A percentile compares a stretch with the other conserved stretches of the same genome.
Evolutionary conservation across 768 basidiomycete genomes (phyloP).

Genomic region (Phlebiopsis flavidoalba): DNA sequence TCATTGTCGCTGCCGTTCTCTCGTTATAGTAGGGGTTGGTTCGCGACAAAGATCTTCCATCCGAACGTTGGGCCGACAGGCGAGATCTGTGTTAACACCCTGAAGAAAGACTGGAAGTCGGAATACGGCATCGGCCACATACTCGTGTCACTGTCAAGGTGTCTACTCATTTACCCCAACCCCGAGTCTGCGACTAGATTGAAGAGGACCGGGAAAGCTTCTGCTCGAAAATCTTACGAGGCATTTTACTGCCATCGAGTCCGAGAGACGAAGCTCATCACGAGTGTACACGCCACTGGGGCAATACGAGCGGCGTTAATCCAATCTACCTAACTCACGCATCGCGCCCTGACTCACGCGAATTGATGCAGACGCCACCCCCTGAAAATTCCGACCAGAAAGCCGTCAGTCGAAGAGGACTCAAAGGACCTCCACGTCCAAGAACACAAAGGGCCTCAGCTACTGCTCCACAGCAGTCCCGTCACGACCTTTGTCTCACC

Average conservation of each 20-base stretch:
- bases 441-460: slow-evolving; percentile 4
- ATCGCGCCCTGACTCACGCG: not conserved
- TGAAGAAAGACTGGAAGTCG: slow-evolving; percentile 97
- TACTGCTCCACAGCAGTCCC: slow-evolving; percentile 22
- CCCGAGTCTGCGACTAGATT: slow-evolving; percentile 93
- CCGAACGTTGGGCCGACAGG: slow-evolving; percentile 88
- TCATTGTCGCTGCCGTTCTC: slow-evolving; percentile 26
- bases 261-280: slow-evolving; percentile 83
- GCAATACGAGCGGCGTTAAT: slow-evolving; percentile 59
- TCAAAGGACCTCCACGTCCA: slow-evolving; percentile 30
- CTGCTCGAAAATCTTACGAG: slow-evolving; percentile 85
- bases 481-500: slow-evolving; percentile 26
- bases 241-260: no score
- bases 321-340: no score
- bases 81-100: slow-evolving; percentile 95
- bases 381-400: slow-evolving; percentile 18
- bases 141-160: slow-evolving; percentile 81
- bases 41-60: slow-evolving; percentile 94
- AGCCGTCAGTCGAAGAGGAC: slow-evolving; percentile 64
- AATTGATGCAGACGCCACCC: not conserved
- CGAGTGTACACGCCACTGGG: slow-evolving; percentile 88
- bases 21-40: slow-evolving; percentile 64
- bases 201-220: slow-evolving; percentile 94
- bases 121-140: slow-evolving; percentile 90
- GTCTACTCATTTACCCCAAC: slow-evolving; percentile 94